Base-by-base conservation (phyloP, 169 alveolate genomes). In the Plasmodium fragile region DNA sequence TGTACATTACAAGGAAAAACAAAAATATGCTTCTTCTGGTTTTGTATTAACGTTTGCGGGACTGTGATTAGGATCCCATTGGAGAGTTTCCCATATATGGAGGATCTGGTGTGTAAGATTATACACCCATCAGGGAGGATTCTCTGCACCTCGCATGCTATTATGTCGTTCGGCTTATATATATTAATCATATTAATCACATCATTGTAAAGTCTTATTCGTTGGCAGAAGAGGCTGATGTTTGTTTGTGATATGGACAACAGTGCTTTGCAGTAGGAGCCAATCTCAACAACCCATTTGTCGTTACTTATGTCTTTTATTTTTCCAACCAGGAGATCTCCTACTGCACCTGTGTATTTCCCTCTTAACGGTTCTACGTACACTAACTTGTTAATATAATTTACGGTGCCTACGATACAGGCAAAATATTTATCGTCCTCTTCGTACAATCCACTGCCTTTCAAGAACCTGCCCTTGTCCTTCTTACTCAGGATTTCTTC, bases 61-160 rank as follows among this genome's bases (percentile, higher is more conserved):
- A 98, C 98, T 77, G 95, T 96, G 32, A 98, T 92, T 65, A 97
- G 82, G 28, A 98, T 89, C 16, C 99, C 99, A 95, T 98, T 98
- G 36, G 94, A 95, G 36, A 98, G 94, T 72, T 97, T 96, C 18
- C 99, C 99, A 94, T 98, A 98, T 79, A 97, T 98, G 34, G 97
- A 95, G 43, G 98, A 97, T 70, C 99, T 93, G 3, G 99, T 98
- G 90, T 98, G 99, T 53, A 98, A 93, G 81, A 96, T 79, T 39
- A 98, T 97, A 43, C 97, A 93, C 10, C 98, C 98, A 49, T 97
- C 98, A 34, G 93, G 81, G 95, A 95, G 94, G 13, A 98, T 92
- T 71, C 98, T 96, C 90, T 98, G 99, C 3, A 98, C 98, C 83
- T 98, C 99, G 52, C 98, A 98, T 82, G 99, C 97, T 34, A 98